phyloP scores from a whole-genome alignment of 2,329 filamentous ascomycete species.

The Hortaea sp. region DNA sequence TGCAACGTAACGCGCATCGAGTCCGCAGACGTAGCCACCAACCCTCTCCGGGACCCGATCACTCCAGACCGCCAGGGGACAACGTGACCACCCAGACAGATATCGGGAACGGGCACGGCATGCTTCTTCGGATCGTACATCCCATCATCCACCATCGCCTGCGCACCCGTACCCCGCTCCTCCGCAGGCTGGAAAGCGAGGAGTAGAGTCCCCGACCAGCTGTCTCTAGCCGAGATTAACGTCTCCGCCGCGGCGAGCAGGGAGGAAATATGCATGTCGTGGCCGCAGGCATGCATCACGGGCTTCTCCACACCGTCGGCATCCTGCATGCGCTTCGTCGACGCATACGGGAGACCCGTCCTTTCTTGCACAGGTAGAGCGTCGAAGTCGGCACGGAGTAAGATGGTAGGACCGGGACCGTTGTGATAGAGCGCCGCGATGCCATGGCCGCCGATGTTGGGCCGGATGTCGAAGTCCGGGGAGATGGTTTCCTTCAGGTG shows the following conservation, averaged over 20 bases:
- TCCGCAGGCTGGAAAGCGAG: constrained; percentile 59
- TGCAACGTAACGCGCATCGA: constrained; percentile 41
- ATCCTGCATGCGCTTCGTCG: constrained; percentile 33
- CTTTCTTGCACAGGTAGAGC: constrained; percentile 48
- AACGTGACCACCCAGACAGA: constrained; percentile 49
- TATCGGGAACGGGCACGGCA: constrained; percentile 45
- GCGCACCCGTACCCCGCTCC: constrained; percentile 53
- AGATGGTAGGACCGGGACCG: constrained; percentile 44
- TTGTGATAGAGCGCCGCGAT: constrained; percentile 48
- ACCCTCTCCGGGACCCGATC: constrained; percentile 32
- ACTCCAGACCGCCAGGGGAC: constrained; percentile 34
- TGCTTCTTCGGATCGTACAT: constrained; percentile 35
- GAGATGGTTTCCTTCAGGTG: constrained; percentile 28
- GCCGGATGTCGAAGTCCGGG: constrained; percentile 35
- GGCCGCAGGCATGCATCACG: constrained; percentile 60
- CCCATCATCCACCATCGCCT: constrained; percentile 52
- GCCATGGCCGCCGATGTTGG: constrained; percentile 49
- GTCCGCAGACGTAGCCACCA: constrained; percentile 34
- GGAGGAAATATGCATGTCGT: constrained; percentile 54
- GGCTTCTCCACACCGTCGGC: constrained; percentile 40
- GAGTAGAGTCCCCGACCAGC: constrained; percentile 55
- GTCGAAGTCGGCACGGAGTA: constrained; percentile 55
- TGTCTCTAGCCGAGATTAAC: constrained; percentile 33
- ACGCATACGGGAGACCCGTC: constrained; percentile 47
- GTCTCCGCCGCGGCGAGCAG: constrained; percentile 47